These are phyloP conservation scores for Penicillium sumatraense DNA, from an alignment of 2,329 filamentous ascomycete species.

Conservation along the genomic window DNA sequence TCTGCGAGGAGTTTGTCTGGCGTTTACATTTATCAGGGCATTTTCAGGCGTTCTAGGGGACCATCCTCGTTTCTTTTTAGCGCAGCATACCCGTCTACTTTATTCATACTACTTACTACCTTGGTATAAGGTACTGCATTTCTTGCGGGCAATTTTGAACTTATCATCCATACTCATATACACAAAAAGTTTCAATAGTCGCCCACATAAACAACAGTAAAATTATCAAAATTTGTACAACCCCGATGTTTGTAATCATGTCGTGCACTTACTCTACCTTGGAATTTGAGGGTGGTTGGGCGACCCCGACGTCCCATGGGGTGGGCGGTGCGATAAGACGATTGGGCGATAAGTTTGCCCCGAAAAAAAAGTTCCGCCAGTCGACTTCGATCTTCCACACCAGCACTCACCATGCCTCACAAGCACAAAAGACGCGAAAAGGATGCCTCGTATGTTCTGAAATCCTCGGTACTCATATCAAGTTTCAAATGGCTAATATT, in stretches of 20 bases:
- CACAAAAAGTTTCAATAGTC: background rate
- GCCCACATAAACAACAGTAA: too few species aligned
- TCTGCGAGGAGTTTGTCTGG: conserved; percentile 15
- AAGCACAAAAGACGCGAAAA: conserved; percentile 74
- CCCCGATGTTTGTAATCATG: too few species aligned
- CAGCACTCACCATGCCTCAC: conserved; percentile 69
- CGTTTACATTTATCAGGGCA: conserved; percentile 26
- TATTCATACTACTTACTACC: too few species aligned
- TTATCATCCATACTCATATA: conserved; percentile 1
- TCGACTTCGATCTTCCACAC: conserved; percentile 17
- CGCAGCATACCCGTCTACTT: conserved; percentile 25
- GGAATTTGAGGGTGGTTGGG: too few species aligned
- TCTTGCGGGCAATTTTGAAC: conserved; percentile 23
- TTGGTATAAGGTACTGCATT: too few species aligned
- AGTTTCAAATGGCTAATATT: conserved; percentile 1
- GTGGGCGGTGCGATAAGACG: conserved; percentile 23
- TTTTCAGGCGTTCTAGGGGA: conserved; percentile 28
- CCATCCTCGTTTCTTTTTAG: conserved; percentile 20
- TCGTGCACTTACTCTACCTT: too few species aligned
- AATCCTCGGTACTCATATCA: background rate
- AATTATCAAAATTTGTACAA: too few species aligned
- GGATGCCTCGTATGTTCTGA: conserved; percentile 52
- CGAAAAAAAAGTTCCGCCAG: conserved; percentile 27
- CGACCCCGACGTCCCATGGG: too few species aligned
- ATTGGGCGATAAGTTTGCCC: conserved; percentile 17